Conservation (phyloP, 495 filamentous ascomycete species). For the Aspergillus bridgeri region DNA sequence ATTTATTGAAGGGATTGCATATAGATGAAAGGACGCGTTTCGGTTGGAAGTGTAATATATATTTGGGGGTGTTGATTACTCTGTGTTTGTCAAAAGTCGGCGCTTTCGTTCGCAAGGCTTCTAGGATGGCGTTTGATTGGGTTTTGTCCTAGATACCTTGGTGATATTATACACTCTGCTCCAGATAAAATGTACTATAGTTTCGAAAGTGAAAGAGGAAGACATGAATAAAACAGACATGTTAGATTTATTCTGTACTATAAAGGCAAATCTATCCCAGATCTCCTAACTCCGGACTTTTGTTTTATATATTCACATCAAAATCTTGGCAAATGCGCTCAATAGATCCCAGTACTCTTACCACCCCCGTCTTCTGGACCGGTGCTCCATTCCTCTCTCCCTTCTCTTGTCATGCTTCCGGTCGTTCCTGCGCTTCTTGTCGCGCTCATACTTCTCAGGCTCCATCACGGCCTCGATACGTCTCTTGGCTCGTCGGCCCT, state of each 20-base stretch:
- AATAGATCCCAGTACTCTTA: conserved; percentile 22
- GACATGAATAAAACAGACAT: no score
- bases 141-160: conserved; percentile 15
- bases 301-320: conserved; percentile 10
- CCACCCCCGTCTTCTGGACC: conserved; percentile 67
- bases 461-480: conserved; percentile 78
- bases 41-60: no score
- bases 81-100: background rate
- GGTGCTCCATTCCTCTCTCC: conserved; percentile 66
- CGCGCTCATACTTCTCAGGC: conserved; percentile 70
- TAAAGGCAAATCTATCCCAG: conserved; percentile 14
- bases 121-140: conserved; percentile 6
- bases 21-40: no score
- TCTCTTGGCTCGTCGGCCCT: conserved; percentile 72
- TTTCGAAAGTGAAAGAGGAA: background rate
- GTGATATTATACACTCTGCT: conserved; percentile 16
- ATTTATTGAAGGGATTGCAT: background rate
- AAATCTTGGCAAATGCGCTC: conserved; percentile 10
- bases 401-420: conserved; percentile 80
- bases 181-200: conserved; percentile 7
- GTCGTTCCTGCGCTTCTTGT: conserved; percentile 83
- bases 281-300: conserved; percentile 10
- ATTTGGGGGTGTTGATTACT: background rate
- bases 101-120: background rate
- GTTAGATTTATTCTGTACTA: conserved; percentile 16